Conservation (phyloP, 148 eudicot species). For the Nepenthes gracilis region DNA sequence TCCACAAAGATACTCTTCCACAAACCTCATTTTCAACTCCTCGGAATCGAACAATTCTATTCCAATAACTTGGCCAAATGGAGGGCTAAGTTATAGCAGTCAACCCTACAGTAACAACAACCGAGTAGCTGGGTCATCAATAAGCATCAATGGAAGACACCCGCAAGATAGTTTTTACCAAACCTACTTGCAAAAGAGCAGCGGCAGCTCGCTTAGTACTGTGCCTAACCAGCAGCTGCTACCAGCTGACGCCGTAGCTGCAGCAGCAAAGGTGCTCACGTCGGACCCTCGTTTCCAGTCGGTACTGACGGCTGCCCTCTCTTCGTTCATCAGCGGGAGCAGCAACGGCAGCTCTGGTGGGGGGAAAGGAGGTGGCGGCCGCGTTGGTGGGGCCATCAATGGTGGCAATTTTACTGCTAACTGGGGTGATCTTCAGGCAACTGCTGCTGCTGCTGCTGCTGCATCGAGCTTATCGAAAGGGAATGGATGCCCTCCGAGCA, state of each 20-base stretch:
- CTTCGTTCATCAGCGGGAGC: slow-evolving; percentile 40
- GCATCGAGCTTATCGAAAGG: slow-evolving; percentile 21
- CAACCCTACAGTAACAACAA: slow-evolving; percentile 25
- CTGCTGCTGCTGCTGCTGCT: slow-evolving; percentile 10
- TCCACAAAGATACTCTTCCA: slow-evolving; percentile 28
- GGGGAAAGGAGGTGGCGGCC: slow-evolving; percentile 1
- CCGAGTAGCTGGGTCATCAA: slow-evolving; percentile 14
- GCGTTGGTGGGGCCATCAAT: slow-evolving; percentile 6
- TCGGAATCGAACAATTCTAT: slow-evolving; percentile 24
- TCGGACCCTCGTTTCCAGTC: slow-evolving; percentile 81
- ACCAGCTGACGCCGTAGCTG: slow-evolving; percentile 44
- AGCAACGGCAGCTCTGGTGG: slow-evolving; percentile 6
- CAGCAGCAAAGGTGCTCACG: slow-evolving; percentile 80
- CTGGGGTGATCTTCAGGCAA: slow-evolving; percentile 26
- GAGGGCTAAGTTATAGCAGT: slow-evolving; percentile 17
- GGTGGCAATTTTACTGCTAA: slow-evolving; percentile 9
- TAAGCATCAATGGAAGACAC: slow-evolving; percentile 19
- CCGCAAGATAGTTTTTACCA: slow-evolving; percentile 29
- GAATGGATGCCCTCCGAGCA: slow-evolving; percentile 30
- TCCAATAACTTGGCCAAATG: slow-evolving; percentile 38
- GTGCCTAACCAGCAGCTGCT: slow-evolving; percentile 16
- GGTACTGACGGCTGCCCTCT: slow-evolving; percentile 51
- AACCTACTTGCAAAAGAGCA: slow-evolving; percentile 30
- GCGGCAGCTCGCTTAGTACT: slow-evolving; percentile 2
- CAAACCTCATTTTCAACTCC: slow-evolving; percentile 56